Evolutionary conservation across 768 basidiomycete genomes (phyloP).

Genomic region (Lentinula sp.): DNA sequence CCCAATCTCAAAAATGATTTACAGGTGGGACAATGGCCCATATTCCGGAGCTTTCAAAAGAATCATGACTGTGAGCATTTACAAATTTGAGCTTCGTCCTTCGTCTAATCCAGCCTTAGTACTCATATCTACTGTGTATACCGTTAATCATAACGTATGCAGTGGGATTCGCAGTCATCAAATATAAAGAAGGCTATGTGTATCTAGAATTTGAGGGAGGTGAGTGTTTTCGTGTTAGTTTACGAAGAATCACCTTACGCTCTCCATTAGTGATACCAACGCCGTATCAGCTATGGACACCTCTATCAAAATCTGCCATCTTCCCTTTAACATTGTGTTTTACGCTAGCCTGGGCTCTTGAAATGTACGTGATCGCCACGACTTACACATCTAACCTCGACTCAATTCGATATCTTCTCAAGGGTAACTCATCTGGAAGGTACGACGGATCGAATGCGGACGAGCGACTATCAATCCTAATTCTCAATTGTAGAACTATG

Average conservation of each 20-base stretch:
- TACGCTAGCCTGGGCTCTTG: conserved; percentile 64
- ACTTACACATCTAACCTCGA: too few species aligned
- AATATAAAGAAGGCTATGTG: conserved; percentile 64
- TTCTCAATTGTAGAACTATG: conserved; percentile 54
- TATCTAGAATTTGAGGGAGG: conserved; percentile 38
- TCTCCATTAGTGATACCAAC: conserved; percentile 50
- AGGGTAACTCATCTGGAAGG: conserved; percentile 83
- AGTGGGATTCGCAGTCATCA: conserved; percentile 63
- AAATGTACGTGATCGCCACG: conserved; percentile 47
- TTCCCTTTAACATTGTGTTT: conserved; percentile 63
- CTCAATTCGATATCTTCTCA: not conserved
- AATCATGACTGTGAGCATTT: conserved; percentile 65
- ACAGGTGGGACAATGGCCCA: conserved; percentile 64
- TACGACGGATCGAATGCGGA: conserved; percentile 16
- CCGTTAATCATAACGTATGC: conserved; percentile 56
- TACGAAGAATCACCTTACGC: not conserved
- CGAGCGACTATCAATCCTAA: not conserved
- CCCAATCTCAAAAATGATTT: not conserved
- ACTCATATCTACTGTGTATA: conserved; percentile 61
- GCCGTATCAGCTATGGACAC: conserved; percentile 55
- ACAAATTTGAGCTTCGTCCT: not conserved
- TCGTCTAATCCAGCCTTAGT: conserved; percentile 32
- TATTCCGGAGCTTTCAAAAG: conserved; percentile 76
- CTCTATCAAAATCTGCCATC: conserved; percentile 37
- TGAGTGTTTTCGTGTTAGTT: conserved; percentile 24